phyloP scores from a whole-genome alignment of 164 flowering plant species.

The Berberis vulgaris region DNA sequence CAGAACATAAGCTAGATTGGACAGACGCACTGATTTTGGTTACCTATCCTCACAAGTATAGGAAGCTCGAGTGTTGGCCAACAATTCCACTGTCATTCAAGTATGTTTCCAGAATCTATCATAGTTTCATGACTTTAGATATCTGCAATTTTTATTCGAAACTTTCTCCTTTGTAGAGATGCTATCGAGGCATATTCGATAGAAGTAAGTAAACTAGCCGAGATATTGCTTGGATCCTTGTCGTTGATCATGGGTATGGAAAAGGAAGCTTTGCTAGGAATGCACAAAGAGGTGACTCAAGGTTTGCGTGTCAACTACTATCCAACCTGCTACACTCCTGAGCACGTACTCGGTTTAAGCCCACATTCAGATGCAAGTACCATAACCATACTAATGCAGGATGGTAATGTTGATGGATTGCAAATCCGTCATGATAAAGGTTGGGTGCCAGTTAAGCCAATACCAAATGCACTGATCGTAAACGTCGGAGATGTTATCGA shows the following conservation, averaged over 20 bases:
- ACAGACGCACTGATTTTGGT: conserved; percentile 21
- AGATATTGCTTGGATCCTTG: conserved; percentile 13
- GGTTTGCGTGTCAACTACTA: conserved; percentile 33
- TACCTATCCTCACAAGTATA: conserved; percentile 19
- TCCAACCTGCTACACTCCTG: conserved; percentile 38
- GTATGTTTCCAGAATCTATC: conserved; percentile 9
- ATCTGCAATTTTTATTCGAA: neutral
- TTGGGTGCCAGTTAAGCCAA: conserved; percentile 29
- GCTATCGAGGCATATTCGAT: conserved; percentile 26
- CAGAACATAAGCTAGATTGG: conserved; percentile 41
- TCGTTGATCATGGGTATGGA: conserved; percentile 21
- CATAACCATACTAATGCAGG: conserved; percentile 30
- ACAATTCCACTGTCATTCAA: conserved; percentile 23
- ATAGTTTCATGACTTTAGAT: neutral
- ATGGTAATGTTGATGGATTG: conserved; percentile 30
- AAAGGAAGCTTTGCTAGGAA: conserved; percentile 11
- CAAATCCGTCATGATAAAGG: conserved; percentile 28
- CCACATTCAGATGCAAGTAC: conserved; percentile 33
- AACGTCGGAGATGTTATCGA: conserved; percentile 37
- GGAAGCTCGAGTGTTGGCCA: conserved; percentile 23
- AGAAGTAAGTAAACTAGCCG: conserved; percentile 18
- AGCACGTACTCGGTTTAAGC: conserved; percentile 25
- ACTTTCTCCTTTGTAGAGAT: conserved; percentile 16
- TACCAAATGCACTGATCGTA: conserved; percentile 31
- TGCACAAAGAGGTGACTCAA: conserved; percentile 23